These are phyloP conservation scores for Pestalotiopsis sp. DNA, from an alignment of 2,329 filamentous ascomycete species.

Conservation along the genomic window DNA sequence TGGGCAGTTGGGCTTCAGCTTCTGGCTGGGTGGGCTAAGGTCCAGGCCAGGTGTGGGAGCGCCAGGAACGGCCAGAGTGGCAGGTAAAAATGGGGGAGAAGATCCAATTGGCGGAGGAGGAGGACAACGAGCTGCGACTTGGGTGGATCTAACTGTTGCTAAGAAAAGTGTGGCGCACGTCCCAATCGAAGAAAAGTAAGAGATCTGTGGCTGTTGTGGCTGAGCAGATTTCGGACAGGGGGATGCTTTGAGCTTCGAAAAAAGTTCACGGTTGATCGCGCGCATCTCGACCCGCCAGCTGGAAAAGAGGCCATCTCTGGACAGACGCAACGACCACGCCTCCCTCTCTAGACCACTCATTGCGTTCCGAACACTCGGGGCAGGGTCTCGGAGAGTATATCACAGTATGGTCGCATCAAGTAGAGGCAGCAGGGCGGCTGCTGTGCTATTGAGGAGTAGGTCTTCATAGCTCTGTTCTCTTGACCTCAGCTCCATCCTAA, in stretches of 20 bases:
- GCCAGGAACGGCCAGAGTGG: conserved; percentile 4
- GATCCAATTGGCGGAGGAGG: not conserved
- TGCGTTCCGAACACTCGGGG: conserved; percentile 11
- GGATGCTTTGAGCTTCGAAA: conserved; percentile 17
- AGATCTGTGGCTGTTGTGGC: not conserved
- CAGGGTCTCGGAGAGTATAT: conserved; percentile 16
- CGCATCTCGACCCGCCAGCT: conserved; percentile 7
- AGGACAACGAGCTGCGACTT: not conserved
- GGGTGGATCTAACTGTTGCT: not conserved
- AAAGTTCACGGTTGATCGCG: conserved; percentile 13
- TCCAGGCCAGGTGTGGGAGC: not conserved
- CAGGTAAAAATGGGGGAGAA: not conserved
- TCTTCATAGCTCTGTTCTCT: conserved; percentile 30
- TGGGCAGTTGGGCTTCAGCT: not conserved
- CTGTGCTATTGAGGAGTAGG: conserved; percentile 55
- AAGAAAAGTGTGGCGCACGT: not conserved
- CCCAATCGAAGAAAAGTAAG: not conserved
- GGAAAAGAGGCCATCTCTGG: conserved; percentile 11
- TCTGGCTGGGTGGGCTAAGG: too few species aligned
- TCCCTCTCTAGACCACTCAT: conserved; percentile 14
- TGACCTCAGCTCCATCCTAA: conserved; percentile 29
- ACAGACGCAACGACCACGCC: conserved; percentile 13
- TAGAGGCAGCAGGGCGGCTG: conserved; percentile 55
- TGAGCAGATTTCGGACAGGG: conserved; percentile 15
- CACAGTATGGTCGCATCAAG: conserved; percentile 57